Percentiles rank a stretch among this genome's conserved stretches.
These are phyloP conservation scores for Lachnellula suecica DNA, from an alignment of 2,329 filamentous ascomycete species.

Conservation along the genomic window DNA sequence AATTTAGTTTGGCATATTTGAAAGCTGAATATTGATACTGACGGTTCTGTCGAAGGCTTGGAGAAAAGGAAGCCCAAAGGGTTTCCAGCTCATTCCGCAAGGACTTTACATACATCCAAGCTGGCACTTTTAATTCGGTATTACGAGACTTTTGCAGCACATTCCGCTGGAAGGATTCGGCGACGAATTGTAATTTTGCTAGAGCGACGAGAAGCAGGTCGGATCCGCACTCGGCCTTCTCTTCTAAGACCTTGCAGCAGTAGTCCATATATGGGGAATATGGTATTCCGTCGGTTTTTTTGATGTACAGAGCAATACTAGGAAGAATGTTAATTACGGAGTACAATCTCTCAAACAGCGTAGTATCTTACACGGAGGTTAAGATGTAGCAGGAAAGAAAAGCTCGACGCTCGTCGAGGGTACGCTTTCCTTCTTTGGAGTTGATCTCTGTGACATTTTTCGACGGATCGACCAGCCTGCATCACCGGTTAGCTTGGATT, in stretches of 20 bases:
- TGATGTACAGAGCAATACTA: slow-evolving; percentile 14
- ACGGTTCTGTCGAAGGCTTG: slow-evolving; percentile 19
- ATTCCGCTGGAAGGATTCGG: slow-evolving; percentile 12
- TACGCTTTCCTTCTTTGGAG: slow-evolving; percentile 13
- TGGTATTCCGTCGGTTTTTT: slow-evolving; percentile 18
- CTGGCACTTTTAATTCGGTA: slow-evolving; percentile 11
- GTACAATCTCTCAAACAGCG: neutral
- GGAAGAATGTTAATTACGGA: neutral
- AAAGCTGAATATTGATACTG: slow-evolving; percentile 6
- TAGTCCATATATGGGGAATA: slow-evolving; percentile 22
- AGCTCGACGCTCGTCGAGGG: slow-evolving; percentile 20
- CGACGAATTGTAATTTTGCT: slow-evolving; percentile 16
- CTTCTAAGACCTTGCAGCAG: slow-evolving; percentile 15
- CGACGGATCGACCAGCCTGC: slow-evolving; percentile 3
- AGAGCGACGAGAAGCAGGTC: slow-evolving; percentile 21
- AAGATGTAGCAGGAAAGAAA: slow-evolving; percentile 18
- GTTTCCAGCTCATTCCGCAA: slow-evolving; percentile 13
- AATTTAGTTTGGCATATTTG: too few species aligned
- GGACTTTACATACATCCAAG: slow-evolving; percentile 20
- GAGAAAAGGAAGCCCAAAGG: slow-evolving; percentile 16
- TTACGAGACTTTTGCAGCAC: slow-evolving; percentile 9
- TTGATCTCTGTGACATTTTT: slow-evolving; percentile 4
- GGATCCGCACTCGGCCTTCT: slow-evolving; percentile 13
- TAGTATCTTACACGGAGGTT: slow-evolving; percentile 16
- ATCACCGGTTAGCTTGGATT: too few species aligned